These are phyloP conservation scores for Pleurotus eryngii DNA, from an alignment of 768 basidiomycete genomes.

Conservation along the genomic window DNA sequence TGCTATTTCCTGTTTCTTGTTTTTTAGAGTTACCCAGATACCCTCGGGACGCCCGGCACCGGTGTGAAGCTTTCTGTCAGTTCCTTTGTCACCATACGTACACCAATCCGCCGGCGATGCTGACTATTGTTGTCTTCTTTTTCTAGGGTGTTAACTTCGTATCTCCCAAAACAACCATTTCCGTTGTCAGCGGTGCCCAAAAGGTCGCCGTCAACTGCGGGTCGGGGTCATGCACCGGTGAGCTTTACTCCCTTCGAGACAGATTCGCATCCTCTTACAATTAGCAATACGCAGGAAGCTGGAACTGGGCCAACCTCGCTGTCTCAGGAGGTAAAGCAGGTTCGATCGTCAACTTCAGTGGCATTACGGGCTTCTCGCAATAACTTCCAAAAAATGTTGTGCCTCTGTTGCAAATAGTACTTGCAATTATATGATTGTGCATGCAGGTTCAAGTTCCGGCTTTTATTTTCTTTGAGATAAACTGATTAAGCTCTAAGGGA, in stretches of 20 bases:
- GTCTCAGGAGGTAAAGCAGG: conserved; percentile 43
- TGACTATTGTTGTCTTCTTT: neutral
- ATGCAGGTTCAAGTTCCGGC: too few relatives aligned
- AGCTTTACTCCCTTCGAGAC: conserved; percentile 8
- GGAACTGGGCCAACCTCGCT: conserved; percentile 48
- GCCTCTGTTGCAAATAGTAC: too few relatives aligned
- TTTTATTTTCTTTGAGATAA: conserved; percentile 16
- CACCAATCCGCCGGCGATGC: neutral
- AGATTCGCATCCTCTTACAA: neutral
- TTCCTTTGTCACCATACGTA: neutral
- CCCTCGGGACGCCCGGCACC: conserved; percentile 50
- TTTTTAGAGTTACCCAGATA: conserved; percentile 51
- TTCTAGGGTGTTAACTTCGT: conserved; percentile 48
- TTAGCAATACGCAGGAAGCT: conserved; percentile 29
- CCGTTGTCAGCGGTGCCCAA: conserved; percentile 38
- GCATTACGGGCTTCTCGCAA: conserved; percentile 28
- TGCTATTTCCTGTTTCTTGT: conserved; percentile 6
- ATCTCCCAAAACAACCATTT: conserved; percentile 35
- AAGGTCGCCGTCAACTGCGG: conserved; percentile 58
- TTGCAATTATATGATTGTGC: too few relatives aligned
- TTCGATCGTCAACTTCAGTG: conserved; percentile 31
- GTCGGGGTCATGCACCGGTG: conserved; percentile 44
- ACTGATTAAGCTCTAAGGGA: conserved; percentile 33
- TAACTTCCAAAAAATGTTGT: conserved; percentile 6
- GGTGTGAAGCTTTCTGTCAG: conserved; percentile 58